phyloP scores from a whole-genome alignment of 192 early-diverging fungal genomes.

The Rhizophagus clarus region DNA sequence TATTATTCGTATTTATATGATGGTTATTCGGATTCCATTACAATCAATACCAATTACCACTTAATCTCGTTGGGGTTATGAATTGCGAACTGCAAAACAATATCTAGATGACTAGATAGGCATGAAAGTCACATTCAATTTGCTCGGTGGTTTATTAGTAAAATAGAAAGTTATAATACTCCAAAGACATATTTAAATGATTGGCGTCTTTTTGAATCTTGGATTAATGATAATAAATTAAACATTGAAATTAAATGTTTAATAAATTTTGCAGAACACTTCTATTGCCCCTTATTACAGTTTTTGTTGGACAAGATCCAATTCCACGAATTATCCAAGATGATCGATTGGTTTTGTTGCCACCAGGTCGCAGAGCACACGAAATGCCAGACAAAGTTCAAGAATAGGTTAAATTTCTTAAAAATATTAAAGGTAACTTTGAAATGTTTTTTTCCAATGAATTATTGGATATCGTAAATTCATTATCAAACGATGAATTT shows the following conservation, averaged over 20 bases:
- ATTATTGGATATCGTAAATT: not conserved
- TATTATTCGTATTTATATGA: slow-evolving; percentile 8
- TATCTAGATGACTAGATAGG: not conserved
- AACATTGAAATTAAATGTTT: not conserved
- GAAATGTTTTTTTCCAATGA: slow-evolving; percentile 3
- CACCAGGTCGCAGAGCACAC: not conserved
- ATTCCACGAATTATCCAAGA: not conserved
- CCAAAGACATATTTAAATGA: not conserved
- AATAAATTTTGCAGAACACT: not conserved
- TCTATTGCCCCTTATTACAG: not conserved
- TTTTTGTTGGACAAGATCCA: not conserved
- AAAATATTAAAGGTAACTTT: not conserved
- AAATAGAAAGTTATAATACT: not conserved
- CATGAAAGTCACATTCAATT: not conserved
- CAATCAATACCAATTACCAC: slow-evolving; percentile 12
- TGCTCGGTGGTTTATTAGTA: not conserved
- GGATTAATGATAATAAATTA: not conserved
- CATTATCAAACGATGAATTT: slow-evolving; percentile 8
- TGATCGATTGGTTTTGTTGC: not conserved
- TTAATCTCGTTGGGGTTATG: not conserved
- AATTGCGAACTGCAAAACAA: slow-evolving; percentile 3
- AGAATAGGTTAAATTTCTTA: not conserved
- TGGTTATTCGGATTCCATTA: not conserved
- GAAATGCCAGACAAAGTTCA: not conserved
- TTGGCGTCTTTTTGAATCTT: not conserved